Conservation (phyloP, 1,139 yeast species). For the Lodderomyces jiufengensis region DNA sequence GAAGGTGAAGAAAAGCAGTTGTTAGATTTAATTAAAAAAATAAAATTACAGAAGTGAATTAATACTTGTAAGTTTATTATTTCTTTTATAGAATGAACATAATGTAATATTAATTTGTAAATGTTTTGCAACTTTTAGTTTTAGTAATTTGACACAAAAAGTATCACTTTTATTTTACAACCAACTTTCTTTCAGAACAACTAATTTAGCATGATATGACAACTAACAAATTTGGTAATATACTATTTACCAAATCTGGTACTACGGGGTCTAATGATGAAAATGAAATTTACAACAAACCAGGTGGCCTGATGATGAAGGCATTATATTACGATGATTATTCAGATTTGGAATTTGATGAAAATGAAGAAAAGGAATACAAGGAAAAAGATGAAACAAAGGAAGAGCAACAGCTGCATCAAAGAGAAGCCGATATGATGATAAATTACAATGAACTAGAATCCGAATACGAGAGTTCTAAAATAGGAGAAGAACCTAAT, state of each 20-base stretch:
- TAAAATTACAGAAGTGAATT: conserved; percentile 1
- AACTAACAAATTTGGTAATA: conserved; percentile 6
- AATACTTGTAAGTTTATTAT: no score
- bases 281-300: no score
- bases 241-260: conserved; percentile 11
- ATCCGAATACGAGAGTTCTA: no score
- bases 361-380: conserved; percentile 11
- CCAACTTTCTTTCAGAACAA: neutral
- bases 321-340: conserved; percentile 18
- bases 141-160: no score
- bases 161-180: neutral
- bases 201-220: conserved; percentile 5
- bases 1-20: conserved; percentile 23
- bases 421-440: neutral
- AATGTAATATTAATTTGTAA: no score
- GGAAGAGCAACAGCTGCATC: no score
- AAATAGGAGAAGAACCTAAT: no score
- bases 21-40: conserved; percentile 19
- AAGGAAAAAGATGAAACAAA: no score
- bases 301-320: conserved; percentile 11
- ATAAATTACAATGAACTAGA: no score
- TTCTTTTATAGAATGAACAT: no score
- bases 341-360: conserved; percentile 22
- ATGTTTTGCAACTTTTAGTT: no score
- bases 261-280: neutral